phyloP scores from a whole-genome alignment of 2,329 filamentous ascomycete genomes.

The Fusarium chlamydosporum region DNA sequence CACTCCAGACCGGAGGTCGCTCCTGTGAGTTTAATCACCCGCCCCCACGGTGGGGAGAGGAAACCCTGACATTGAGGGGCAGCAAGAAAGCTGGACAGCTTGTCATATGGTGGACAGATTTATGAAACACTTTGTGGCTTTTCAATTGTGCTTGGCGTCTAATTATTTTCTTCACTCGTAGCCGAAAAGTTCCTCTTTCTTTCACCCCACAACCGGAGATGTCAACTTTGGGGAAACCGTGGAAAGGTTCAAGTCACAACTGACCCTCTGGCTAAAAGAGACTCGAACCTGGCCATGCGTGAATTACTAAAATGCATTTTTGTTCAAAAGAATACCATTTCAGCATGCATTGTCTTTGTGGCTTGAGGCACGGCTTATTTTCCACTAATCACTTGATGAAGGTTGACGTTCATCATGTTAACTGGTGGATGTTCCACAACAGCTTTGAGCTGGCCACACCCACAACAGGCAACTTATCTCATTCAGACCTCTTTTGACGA shows the following conservation, averaged over 20 bases:
- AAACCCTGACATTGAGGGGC: slow-evolving; percentile 19
- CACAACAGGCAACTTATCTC: neutral
- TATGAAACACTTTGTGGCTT: neutral
- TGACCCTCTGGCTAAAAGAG: slow-evolving; percentile 9
- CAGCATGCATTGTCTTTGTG: slow-evolving; percentile 1
- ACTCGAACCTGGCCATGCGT: slow-evolving; percentile 9
- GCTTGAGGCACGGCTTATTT: slow-evolving; percentile 9
- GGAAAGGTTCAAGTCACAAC: slow-evolving; percentile 22
- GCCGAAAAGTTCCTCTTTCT: neutral
- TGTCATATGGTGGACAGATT: neutral
- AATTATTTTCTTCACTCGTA: rapidly evolving
- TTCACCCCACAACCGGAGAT: neutral
- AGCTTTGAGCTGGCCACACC: neutral
- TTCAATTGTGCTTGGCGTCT: rapidly evolving
- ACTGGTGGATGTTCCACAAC: slow-evolving; percentile 12
- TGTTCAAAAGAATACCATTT: slow-evolving; percentile 15
- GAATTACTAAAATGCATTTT: slow-evolving; percentile 17
- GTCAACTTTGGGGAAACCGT: slow-evolving; percentile 28
- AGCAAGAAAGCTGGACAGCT: neutral
- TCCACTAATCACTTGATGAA: slow-evolving; percentile 22
- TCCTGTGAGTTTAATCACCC: slow-evolving; percentile 15
- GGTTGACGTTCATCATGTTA: rapidly evolving
- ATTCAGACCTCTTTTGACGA: neutral
- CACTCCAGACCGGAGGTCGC: slow-evolving; percentile 9
- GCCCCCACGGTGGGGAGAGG: slow-evolving; percentile 28